phyloP scores from a whole-genome alignment of 306 rosid species.

The Vigna hirtella region DNA sequence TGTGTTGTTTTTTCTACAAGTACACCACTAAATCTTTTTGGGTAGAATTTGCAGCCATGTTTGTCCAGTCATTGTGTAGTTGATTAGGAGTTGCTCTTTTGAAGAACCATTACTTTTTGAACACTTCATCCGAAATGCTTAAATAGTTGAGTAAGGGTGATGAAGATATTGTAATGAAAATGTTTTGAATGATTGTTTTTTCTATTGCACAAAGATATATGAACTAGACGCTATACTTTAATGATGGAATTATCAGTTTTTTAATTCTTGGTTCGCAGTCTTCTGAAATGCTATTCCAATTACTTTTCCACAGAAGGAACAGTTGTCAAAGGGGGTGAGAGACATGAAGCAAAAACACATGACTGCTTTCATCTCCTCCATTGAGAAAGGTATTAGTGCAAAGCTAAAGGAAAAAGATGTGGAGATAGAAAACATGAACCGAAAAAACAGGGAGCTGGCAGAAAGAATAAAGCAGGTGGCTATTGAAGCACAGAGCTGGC shows the following conservation, averaged over 20 bases:
- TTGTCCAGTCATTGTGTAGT: conserved; percentile 9
- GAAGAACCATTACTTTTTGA: conserved; percentile 17
- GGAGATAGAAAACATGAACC: conserved; percentile 82
- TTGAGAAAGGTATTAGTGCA: conserved; percentile 74
- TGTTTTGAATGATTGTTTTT: conserved; percentile 3
- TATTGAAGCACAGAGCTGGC: conserved; percentile 86
- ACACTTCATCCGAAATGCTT: background rate
- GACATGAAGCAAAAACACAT: conserved; percentile 83
- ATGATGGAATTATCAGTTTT: conserved; percentile 1
- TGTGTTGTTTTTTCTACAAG: too few species aligned
- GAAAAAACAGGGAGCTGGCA: conserved; percentile 72
- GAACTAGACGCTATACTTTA: conserved; percentile 6
- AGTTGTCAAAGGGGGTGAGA: conserved; percentile 76
- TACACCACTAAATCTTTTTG: too few species aligned
- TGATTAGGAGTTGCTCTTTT: background rate
- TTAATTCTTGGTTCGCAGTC: conserved; percentile 17
- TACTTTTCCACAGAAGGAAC: conserved; percentile 68
- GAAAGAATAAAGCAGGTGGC: conserved; percentile 89
- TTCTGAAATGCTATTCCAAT: conserved; percentile 24
- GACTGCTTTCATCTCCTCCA: conserved; percentile 65
- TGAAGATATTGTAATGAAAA: background rate
- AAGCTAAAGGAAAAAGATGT: conserved; percentile 74
- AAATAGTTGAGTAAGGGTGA: background rate
- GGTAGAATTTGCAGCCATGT: background rate
- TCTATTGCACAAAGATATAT: background rate